Percentiles rank a stretch among this genome's conserved stretches.
phyloP scores from a whole-genome alignment of 1,284 basidiomycete genomes.

The Cutaneotrichosporon cyanovorans region DNA sequence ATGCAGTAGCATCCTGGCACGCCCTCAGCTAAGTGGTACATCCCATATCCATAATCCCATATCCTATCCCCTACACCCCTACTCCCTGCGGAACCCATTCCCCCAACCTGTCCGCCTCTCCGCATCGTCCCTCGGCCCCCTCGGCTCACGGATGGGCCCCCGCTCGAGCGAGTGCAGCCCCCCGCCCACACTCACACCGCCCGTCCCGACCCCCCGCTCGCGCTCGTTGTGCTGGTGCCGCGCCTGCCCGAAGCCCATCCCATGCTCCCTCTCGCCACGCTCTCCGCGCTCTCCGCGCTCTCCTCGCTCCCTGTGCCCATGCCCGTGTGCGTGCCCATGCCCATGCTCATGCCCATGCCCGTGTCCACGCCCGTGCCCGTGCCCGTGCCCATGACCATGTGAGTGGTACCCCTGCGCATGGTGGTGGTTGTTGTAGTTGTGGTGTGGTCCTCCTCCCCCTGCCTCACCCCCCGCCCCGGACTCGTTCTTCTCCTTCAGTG shows the following conservation, averaged over 20 bases:
- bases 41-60: too few relatives aligned
- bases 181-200: too few relatives aligned
- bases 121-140: slow-evolving; percentile 13
- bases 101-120: slow-evolving; percentile 13
- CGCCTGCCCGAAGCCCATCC: background rate
- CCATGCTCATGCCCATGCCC: too few relatives aligned
- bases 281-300: too few relatives aligned
- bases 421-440: background rate
- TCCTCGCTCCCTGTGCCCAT: too few relatives aligned
- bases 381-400: background rate
- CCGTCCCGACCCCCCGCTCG: too few relatives aligned
- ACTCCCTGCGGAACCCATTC: slow-evolving; percentile 18
- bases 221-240: slow-evolving; percentile 6
- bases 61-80: background rate
- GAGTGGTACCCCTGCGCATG: slow-evolving; percentile 1
- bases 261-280: background rate
- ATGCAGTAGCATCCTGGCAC: too few relatives aligned
- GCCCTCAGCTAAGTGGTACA: too few relatives aligned
- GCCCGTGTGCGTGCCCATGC: too few relatives aligned
- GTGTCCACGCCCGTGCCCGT: background rate
- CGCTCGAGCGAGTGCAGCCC: background rate
- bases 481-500: slow-evolving; percentile 14
- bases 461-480: slow-evolving; percentile 1
- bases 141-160: slow-evolving; percentile 10
- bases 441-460: too few relatives aligned